phyloP scores from a whole-genome alignment of 78 protist genomes.

The Dictyostelium intermedium region DNA sequence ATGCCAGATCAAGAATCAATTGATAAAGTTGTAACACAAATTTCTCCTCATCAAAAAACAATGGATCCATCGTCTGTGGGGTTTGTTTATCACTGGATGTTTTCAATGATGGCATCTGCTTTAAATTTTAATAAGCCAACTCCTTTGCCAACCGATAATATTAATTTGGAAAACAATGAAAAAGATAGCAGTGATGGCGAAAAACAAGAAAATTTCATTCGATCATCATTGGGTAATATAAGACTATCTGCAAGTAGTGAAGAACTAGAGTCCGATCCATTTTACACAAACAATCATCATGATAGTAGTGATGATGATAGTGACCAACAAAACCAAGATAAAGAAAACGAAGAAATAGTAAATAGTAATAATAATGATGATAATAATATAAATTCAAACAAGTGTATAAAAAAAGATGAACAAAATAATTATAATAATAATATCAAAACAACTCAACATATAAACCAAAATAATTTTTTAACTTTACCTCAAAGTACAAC shows the following conservation, averaged over 20 bases:
- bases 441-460: background rate
- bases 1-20: conserved; percentile 32
- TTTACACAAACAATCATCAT: background rate
- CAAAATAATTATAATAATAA: too few relatives aligned
- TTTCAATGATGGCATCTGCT: conserved; percentile 68
- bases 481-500: background rate
- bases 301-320: background rate
- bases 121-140: background rate
- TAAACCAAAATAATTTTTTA: conserved; percentile 36
- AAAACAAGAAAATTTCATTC: background rate
- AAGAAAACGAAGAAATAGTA: background rate
- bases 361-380: too few relatives aligned
- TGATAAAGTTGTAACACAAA: conserved; percentile 7
- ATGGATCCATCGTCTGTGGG: conserved; percentile 61
- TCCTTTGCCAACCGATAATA: background rate
- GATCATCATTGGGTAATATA: background rate
- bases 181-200: background rate
- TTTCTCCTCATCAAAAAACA: conserved; percentile 43
- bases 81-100: conserved; percentile 72
- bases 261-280: background rate
- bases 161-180: background rate
- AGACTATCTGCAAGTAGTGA: background rate
- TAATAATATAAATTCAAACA: background rate
- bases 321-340: background rate
- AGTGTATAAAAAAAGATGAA: background rate